Base-by-base conservation (phyloP, 176 grass and related monocot species). In the Phragmites australis region DNA sequence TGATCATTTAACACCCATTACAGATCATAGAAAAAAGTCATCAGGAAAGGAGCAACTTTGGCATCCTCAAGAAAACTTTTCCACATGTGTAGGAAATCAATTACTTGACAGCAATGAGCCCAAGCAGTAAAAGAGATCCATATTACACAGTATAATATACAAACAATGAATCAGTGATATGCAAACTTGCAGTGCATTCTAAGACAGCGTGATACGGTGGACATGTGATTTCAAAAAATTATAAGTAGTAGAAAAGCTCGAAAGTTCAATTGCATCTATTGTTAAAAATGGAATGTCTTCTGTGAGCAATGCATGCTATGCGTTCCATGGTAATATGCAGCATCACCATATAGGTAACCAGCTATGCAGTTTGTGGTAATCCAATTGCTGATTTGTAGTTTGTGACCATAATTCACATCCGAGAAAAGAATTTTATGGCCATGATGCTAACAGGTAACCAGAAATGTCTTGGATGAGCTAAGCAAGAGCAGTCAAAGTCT, bases 391-490 rank as follows among this genome's bases (percentile, higher is more conserved):
- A 32, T 70, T 60, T 61, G 19, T 30, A 21, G 2, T 51, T 63
- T 57, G 18, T 76, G 19, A 14, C 21, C 47, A 46, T 15, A 30
- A 44, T 55, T 70, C 25, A 19, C 2, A 70, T 30, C 27, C 1
- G 9, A 47, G 30, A 70, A 8, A 48, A 15, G 1, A 70, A 18
- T 11, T 57, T 54, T 66, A 14, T 57, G 5, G 14, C 17, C 48
- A 56, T 16, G 52, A 22, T 32, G 18, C 13, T 10, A 56, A n/a
- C 21, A 75, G 64, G 18, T 68, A 39, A 34, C 37, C 6, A 44
- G 21, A 86, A 80, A 55, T 79, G 57, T 49, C 37, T 80, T 80
- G 21, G 37, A 54, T 65, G 57, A 25, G 10, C 26, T 23, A 52
- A 29, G 26, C 23, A 64, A 79, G 32, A 52, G 39, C 23, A 70